A percentile compares a stretch with the other conserved stretches of the same genome.
These are phyloP conservation scores for Microsporum canis DNA, from an alignment of 2,329 filamentous ascomycete genomes.

Conservation along the genomic window DNA sequence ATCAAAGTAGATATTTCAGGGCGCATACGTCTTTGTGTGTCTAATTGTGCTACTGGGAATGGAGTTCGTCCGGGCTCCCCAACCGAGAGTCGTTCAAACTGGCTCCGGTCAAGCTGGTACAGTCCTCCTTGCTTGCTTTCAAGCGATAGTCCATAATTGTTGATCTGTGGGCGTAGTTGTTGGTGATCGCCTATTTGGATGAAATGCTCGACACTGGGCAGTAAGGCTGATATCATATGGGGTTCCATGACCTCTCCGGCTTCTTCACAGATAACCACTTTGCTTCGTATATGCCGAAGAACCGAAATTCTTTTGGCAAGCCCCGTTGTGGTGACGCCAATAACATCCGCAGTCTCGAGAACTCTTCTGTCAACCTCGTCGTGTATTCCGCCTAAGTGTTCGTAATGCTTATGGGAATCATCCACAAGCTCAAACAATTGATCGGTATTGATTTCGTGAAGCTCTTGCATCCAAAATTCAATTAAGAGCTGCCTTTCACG, in stretches of 20 bases:
- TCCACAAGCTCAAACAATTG: neutral
- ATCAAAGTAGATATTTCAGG: slow-evolving; percentile 51
- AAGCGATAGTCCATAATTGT: slow-evolving; percentile 48
- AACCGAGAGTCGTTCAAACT: slow-evolving; percentile 45
- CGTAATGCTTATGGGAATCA: neutral
- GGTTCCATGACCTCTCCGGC: slow-evolving; percentile 62
- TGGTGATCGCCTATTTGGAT: slow-evolving; percentile 64
- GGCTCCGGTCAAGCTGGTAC: slow-evolving; percentile 45
- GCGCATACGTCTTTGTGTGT: slow-evolving; percentile 55
- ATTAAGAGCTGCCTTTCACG: neutral
- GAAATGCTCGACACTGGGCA: slow-evolving; percentile 47
- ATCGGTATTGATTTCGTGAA: neutral
- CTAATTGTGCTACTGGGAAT: slow-evolving; percentile 36
- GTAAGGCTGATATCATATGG: slow-evolving; percentile 53
- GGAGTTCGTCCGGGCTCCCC: neutral
- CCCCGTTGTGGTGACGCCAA: slow-evolving; percentile 60
- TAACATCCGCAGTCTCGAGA: slow-evolving; percentile 46
- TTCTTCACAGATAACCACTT: slow-evolving; percentile 55
- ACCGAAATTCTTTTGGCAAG: slow-evolving; percentile 51
- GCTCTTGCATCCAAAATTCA: neutral
- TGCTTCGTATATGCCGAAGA: slow-evolving; percentile 45
- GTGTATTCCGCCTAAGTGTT: neutral
- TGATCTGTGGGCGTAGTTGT: slow-evolving; percentile 58
- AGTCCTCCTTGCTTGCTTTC: slow-evolving; percentile 48
- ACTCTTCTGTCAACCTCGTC: slow-evolving; percentile 32